Conservation (phyloP, 1,284 basidiomycete species). For the Dichomitus squalens region DNA sequence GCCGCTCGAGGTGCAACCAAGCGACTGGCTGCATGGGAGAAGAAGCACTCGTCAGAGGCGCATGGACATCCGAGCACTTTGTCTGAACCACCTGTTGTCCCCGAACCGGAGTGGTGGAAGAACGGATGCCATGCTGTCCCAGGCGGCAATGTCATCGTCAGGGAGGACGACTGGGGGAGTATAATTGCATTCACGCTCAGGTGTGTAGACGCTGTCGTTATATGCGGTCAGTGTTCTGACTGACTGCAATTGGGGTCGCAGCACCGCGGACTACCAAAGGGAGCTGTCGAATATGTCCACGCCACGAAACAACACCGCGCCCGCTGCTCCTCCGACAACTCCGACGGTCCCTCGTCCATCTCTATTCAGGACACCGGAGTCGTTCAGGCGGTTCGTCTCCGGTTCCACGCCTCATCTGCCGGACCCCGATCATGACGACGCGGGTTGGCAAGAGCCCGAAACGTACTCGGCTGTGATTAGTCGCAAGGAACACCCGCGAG, state of each 20-base stretch:
- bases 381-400: conserved; percentile 51
- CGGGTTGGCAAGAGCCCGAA: conserved; percentile 64
- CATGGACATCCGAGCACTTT: conserved; percentile 13
- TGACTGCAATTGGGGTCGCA: conserved; percentile 27
- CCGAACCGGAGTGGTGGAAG: conserved; percentile 67
- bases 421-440: conserved; percentile 61
- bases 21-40: conserved; percentile 62
- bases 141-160: conserved; percentile 65
- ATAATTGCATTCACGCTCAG: conserved; percentile 75
- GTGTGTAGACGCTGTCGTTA: conserved; percentile 35
- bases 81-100: conserved; percentile 35
- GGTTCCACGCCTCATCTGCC: conserved; percentile 36
- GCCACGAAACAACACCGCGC: conserved; percentile 22
- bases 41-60: conserved; percentile 45
- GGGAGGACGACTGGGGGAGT: conserved; percentile 75
- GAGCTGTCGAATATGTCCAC: conserved; percentile 52
- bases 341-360: conserved; percentile 33
- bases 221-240: neutral
- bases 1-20: conserved; percentile 52
- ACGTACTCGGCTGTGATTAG: conserved; percentile 58
- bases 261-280: conserved; percentile 61
- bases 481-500: conserved; percentile 63
- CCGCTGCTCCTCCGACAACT: conserved; percentile 30
- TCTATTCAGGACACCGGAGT: conserved; percentile 47
- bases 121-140: conserved; percentile 64